Conservation (phyloP, 1,284 basidiomycete genomes). For the Cryptococcus neoformans region DNA sequence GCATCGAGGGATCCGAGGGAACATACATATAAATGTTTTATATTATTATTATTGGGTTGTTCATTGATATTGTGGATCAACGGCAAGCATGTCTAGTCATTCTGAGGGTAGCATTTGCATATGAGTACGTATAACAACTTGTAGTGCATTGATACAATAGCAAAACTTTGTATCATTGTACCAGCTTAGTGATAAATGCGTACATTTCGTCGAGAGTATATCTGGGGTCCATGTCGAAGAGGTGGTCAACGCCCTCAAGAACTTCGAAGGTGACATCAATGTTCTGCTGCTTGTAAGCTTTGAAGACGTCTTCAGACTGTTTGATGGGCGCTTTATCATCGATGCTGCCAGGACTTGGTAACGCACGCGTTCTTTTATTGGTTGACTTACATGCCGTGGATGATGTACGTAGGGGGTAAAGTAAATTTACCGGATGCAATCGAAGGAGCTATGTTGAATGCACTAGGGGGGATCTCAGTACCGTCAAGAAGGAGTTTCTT, state of each 20-base stretch:
- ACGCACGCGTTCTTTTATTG: no score
- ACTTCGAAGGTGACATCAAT: conserved; percentile 1
- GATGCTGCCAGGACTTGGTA: not conserved
- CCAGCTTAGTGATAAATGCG: not conserved
- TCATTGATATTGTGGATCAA: no score
- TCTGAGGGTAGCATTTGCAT: no score
- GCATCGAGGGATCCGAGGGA: no score
- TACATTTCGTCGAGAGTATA: not conserved
- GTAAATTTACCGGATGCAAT: conserved; percentile 5
- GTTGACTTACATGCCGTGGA: conserved; percentile 11
- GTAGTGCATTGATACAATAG: no score
- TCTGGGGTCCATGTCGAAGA: conserved; percentile 3
- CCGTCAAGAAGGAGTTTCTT: no score
- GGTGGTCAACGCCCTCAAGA: conserved; percentile 8
- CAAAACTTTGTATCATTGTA: not conserved
- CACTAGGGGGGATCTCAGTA: no score
- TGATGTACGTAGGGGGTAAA: conserved; percentile 7
- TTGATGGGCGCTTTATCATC: conserved; percentile 13
- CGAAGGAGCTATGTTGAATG: not conserved
- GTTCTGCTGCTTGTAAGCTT: conserved; percentile 1
- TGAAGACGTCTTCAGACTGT: conserved; percentile 8
- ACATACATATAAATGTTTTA: no score
- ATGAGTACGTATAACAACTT: no score
- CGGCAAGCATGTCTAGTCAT: no score
- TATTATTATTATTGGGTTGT: no score